These are phyloP conservation scores for Jatropha curcas DNA, from an alignment of 345 rosid genomes.

Conservation along the genomic window DNA sequence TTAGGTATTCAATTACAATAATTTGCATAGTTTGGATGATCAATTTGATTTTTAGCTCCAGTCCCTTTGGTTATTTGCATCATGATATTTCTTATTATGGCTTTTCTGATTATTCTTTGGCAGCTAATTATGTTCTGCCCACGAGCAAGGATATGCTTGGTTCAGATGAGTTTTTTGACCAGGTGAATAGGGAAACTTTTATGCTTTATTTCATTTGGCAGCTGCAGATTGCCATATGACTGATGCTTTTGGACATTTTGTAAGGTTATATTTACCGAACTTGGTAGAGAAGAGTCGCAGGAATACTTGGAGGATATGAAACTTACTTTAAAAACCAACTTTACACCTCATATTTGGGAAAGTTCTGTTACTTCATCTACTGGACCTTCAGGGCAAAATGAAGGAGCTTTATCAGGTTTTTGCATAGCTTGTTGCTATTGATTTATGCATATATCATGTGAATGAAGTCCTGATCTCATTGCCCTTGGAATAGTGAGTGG, in stretches of 20 bases:
- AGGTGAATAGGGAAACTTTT: conserved; percentile 13
- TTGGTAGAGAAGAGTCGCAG: conserved; percentile 24
- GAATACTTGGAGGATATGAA: conserved; percentile 35
- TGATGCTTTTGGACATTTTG: conserved; percentile 11
- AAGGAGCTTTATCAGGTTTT: conserved; percentile 25
- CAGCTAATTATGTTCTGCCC: conserved; percentile 35
- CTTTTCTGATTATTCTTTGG: conserved; percentile 1
- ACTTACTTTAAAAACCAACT: conserved; percentile 2
- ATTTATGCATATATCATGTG: neutral
- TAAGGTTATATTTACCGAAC: conserved; percentile 36
- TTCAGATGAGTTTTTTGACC: conserved; percentile 32
- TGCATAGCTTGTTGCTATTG: neutral
- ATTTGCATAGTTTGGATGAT: neutral
- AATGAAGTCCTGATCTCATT: conserved; percentile 8
- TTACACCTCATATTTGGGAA: conserved; percentile 13
- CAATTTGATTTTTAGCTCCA: neutral
- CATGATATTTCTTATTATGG: neutral
- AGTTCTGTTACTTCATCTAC: conserved; percentile 16
- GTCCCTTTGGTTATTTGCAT: neutral
- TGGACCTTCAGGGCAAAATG: conserved; percentile 4
- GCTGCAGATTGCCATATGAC: neutral
- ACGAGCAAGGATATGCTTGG: conserved; percentile 23
- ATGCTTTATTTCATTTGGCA: neutral
- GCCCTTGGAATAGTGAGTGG: conserved; percentile 17
- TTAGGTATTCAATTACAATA: conserved; percentile 19